phyloP scores from a whole-genome alignment of 1,139 yeast genomes.

The Geotrichum reessii region DNA sequence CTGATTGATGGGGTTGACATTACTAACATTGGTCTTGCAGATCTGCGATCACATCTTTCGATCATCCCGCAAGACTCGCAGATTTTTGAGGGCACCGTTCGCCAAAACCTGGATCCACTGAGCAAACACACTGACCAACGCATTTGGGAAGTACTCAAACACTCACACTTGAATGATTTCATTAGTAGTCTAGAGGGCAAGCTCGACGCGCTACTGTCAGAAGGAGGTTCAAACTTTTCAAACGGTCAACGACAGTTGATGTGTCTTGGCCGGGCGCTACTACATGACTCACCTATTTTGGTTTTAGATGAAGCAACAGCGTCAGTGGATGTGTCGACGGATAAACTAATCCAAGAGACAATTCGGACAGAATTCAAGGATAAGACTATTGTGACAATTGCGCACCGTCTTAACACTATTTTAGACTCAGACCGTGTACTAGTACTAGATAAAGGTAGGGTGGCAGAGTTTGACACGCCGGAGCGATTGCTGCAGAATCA shows the following conservation, averaged over 20 bases:
- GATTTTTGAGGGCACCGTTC: constrained; percentile 57
- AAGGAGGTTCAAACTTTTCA: constrained; percentile 69
- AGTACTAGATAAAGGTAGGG: constrained; percentile 61
- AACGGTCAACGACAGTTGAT: constrained; percentile 74
- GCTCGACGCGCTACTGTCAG: constrained; percentile 45
- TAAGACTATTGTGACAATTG: constrained; percentile 71
- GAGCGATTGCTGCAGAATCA: constrained; percentile 42
- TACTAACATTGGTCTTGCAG: constrained; percentile 50
- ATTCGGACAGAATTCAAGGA: constrained; percentile 57
- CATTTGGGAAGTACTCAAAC: constrained; percentile 65
- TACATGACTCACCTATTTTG: constrained; percentile 55
- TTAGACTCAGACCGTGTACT: constrained; percentile 70
- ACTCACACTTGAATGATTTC: constrained; percentile 77
- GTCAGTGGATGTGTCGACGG: constrained; percentile 77
- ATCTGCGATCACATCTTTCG: constrained; percentile 53
- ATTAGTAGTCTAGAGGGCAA: constrained; percentile 42
- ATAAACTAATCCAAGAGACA: constrained; percentile 65
- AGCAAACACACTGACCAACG: constrained; percentile 45
- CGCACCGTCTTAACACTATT: constrained; percentile 78
- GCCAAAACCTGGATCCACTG: constrained; percentile 66
- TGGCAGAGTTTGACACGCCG: constrained; percentile 68
- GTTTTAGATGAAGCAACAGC: constrained; percentile 84
- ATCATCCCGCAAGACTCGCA: constrained; percentile 78
- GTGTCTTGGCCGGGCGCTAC: constrained; percentile 68
- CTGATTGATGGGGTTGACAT: constrained; percentile 55